Evolutionary conservation across 805 yeast genomes (phyloP), one percentile per base, ranked within the genome.

Genomic region (Candida xiaguanensis): DNA sequence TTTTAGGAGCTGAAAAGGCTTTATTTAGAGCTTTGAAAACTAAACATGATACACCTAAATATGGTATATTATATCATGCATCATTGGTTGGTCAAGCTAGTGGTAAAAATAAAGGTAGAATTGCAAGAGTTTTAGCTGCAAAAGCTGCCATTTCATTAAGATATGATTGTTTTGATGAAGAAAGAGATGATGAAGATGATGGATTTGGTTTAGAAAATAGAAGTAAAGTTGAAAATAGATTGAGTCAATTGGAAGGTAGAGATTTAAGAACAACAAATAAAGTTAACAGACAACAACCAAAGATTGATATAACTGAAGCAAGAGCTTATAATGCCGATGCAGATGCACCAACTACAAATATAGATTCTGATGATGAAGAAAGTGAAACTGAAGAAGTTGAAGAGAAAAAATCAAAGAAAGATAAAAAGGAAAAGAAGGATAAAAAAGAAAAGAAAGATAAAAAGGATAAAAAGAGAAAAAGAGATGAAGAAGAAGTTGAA

Each of bases 1-100:
- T 93, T 52, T 77, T 93, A 63, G 99, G 99, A 67, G 98, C 99
- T 49, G 99, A 93, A 74, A 93, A 93, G 79, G 99, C 99, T 31
- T 75, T 93, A 45, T 93, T 93, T 79, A 84, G 99, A 74, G 99
- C 99, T 47, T 80, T 93, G 59, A 93, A 93, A 77, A 93, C 99
- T 44, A 93, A 93, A 70, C 96, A 90, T 58, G 96, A 93, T 67
- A 93, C 99, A 46, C 99, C 99, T 61, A 93, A 93, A 68, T 93
- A 93, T 61, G 99, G 99, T 74, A 75, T 93, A 56, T 75, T 93
- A 53, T 93, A 93, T 75, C 98, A 93, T 63, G 96, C 98, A 42
- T 87, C 96, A 22, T 75, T 93, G 49, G 95, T 93, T 52, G 99
- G 99, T 50, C 96, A 91, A 75, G 99, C 99, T 43, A 77, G 95